Evolutionary conservation across 768 basidiomycete species (phyloP), one percentile per base, ranked within the genome.

Genomic region (Paxillus involutus): DNA sequence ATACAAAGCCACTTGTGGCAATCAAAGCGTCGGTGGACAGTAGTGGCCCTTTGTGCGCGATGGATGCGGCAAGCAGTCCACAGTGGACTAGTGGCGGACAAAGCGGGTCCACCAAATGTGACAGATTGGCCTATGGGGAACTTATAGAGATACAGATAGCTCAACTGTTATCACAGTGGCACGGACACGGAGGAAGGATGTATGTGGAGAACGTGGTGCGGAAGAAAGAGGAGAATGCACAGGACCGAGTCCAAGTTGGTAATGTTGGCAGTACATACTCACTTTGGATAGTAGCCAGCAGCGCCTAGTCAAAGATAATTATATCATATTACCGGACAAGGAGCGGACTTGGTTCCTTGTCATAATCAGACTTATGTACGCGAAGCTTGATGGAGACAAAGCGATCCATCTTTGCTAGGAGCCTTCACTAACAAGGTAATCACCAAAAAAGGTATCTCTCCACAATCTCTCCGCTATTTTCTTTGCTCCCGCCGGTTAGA

Each of bases 1-100:
- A 58, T 60, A 55, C 33, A 14, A 21, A 12, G 53, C 35, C 6
- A 29, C 29, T 35, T 37, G 53, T 47, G 29, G 19, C 32, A 37
- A 60, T 53, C 65, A 67, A 67, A 70, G 65, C 59, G 49, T 40
- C 2, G 3, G 61, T 59, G 59, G 60, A 61, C 1, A 42, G 64
- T 35, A 26, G 47, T 46, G 45, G 51, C 33, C 54, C 69, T 69
- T 70, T 70, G 67, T 69, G 58, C 52, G 24, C 17, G 44, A 32
- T 21, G 35, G 35, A n/a, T 39, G 30, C 13, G 13, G 50, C 16
- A 33, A 35, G 46, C 12, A 16, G 33, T 57, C 56, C 51, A 52
- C 56, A 49, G 37, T 24, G 10, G 26, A 26, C 26, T 26, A n/a
- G 40, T 6, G 6, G 32, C 6, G 3, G 35, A 71, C 63, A 70